A percentile compares a stretch with the other conserved stretches of the same genome.
These are phyloP conservation scores for Pterocarpus macrocarpus DNA, from an alignment of 306 rosid genomes.

Conservation along the genomic window DNA sequence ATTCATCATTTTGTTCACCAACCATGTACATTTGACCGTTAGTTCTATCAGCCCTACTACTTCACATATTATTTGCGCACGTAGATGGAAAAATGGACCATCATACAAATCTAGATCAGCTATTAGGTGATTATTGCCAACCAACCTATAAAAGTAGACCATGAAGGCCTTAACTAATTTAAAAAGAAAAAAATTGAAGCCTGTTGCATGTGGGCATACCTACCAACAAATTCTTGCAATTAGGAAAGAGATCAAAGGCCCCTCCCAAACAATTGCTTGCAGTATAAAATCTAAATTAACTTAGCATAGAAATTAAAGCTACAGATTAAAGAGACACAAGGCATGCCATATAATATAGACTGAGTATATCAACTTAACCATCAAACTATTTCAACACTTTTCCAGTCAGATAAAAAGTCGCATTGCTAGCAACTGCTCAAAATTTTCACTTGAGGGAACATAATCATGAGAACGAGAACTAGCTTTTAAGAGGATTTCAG, in stretches of 20 bases:
- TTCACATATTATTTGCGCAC: background rate
- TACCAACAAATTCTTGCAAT: background rate
- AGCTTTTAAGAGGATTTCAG: constrained; percentile 34
- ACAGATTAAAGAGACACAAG: background rate
- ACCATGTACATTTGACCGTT: constrained; percentile 4
- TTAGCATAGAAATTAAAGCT: background rate
- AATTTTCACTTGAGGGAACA: constrained; percentile 22
- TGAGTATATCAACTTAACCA: background rate
- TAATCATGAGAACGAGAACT: constrained; percentile 11
- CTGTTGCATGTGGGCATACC: background rate
- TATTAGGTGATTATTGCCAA: constrained; percentile 10
- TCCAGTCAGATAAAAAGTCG: background rate
- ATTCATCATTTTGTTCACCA: constrained; percentile 3
- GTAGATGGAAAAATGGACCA: background rate
- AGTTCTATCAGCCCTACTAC: background rate
- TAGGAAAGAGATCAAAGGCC: background rate
- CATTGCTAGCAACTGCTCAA: background rate
- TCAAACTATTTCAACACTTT: constrained; percentile 27
- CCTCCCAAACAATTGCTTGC: background rate
- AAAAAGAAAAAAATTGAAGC: background rate
- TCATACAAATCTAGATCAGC: background rate
- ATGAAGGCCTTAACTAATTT: constrained; percentile 1
- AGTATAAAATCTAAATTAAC: background rate
- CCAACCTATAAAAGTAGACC: background rate
- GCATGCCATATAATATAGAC: background rate